These are phyloP conservation scores for Baorangia bicolor DNA, from an alignment of 768 basidiomycete genomes.

Conservation along the genomic window DNA sequence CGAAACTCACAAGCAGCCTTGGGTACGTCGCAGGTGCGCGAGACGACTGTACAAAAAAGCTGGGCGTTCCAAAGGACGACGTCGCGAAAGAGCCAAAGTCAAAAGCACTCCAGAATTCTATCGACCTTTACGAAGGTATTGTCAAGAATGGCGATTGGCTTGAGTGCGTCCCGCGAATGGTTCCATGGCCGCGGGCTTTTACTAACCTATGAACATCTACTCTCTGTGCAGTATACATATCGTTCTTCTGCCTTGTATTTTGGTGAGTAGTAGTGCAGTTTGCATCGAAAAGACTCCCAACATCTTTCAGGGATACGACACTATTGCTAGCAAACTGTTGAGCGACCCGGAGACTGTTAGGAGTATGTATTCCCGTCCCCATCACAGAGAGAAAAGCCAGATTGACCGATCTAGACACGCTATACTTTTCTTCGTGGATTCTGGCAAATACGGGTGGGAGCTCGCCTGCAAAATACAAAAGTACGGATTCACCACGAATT, in stretches of 20 bases:
- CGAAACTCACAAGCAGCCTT: background rate
- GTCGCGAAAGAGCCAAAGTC: background rate
- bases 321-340: background rate
- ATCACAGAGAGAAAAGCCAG: too few relatives aligned
- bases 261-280: background rate
- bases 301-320: background rate
- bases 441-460: background rate
- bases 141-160: background rate
- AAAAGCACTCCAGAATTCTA: background rate
- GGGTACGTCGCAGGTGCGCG: background rate
- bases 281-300: background rate
- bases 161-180: background rate
- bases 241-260: slow-evolving; percentile 2
- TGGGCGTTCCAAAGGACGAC: background rate
- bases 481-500: background rate
- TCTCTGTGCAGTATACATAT: background rate
- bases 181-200: background rate
- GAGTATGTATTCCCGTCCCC: background rate
- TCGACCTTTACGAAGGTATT: background rate
- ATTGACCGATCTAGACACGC: background rate
- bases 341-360: background rate
- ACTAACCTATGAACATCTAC: background rate
- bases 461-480: background rate
- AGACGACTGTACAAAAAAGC: background rate
- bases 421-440: background rate